A percentile compares a stretch with the other conserved stretches of the same genome.
phyloP scores from a whole-genome alignment of 192 early-diverging fungal species.

The Backusella westeae region DNA sequence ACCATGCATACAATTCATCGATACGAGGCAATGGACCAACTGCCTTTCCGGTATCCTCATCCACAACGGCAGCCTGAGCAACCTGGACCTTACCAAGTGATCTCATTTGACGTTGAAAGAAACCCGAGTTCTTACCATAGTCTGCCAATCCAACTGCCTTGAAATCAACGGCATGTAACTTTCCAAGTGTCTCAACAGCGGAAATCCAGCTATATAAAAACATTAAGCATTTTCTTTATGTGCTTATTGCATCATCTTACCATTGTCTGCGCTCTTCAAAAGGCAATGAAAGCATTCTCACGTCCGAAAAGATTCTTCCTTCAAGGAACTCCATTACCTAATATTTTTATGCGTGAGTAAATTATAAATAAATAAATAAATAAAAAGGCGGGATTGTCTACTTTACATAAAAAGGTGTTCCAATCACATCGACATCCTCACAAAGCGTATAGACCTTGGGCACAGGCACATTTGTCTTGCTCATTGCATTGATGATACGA shows the following conservation, averaged over 20 bases:
- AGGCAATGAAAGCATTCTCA: conserved; percentile 53
- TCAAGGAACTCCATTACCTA: conserved; percentile 94
- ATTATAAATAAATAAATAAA: neutral
- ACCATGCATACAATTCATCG: conserved; percentile 73
- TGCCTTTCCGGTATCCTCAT: conserved; percentile 44
- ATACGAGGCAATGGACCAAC: conserved; percentile 74
- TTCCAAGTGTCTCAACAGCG: conserved; percentile 74
- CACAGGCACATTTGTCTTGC: conserved; percentile 79
- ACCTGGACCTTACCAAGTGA: conserved; percentile 62
- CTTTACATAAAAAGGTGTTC: conserved; percentile 83
- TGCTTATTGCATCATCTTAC: conserved; percentile 23
- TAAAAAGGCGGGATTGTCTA: conserved; percentile 15
- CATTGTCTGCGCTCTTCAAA: conserved; percentile 52
- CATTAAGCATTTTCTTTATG: no score
- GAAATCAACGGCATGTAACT: conserved; percentile 76
- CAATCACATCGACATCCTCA: conserved; percentile 78
- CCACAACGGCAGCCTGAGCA: conserved; percentile 66
- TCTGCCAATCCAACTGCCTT: conserved; percentile 59
- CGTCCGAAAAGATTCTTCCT: conserved; percentile 81
- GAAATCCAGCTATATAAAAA: conserved; percentile 55
- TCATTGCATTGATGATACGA: conserved; percentile 74
- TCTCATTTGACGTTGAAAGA: conserved; percentile 84
- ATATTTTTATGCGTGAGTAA: conserved; percentile 1
- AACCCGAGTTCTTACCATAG: conserved; percentile 69
- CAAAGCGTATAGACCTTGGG: conserved; percentile 86